Evolutionary conservation across 2,329 filamentous ascomycete species (phyloP), one percentile per base, ranked within the genome.

Genomic region (Plectosphaerella plurivora): DNA sequence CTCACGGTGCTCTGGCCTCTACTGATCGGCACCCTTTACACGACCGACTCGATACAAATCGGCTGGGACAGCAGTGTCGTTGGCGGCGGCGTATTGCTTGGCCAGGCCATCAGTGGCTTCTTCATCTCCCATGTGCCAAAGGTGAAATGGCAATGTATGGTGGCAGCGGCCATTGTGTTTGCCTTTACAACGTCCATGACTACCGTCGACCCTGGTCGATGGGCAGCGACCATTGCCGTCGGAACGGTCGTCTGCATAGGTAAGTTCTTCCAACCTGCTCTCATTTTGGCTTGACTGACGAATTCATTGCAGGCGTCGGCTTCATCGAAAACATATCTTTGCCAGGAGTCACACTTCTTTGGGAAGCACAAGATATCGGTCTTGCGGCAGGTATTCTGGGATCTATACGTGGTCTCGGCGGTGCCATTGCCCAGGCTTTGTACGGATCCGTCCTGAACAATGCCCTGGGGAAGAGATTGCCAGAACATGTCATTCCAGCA

Each of bases 291-390:
- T 16, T 44, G 18, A 33, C 51, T 58, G 46, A 55, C 52, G 5
- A 16, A 4, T 46, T 33, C 47, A 5, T 12, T 14, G n/a, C 61
- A 25, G 63, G 61, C 44, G 66, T 69, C 22, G 70, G 71, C 2
- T 70, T 65, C 55, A 64, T 73, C 50, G 70, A 73, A 53, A 72
- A 69, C 58, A 63, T 73, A 49, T 61, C 65, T n/a, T 65, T 74
- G 48, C 69, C 73, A 1, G 71, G 70, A 8, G 71, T 77, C 24
- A 71, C 72, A 2, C 66, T 75, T 10, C 67, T 78, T 42, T 74
- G 69, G 60, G 73, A 73, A 52, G 64, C 74, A 5, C 69, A 74
- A 55, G 74, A 77, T 54, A 75, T 76, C 45, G 73, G 74, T 15
- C 66, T 76, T 15, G 73, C 61, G 51, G 72, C 57, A 6, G 74